A percentile compares a stretch with the other conserved stretches of the same genome.
These are phyloP conservation scores for Fonsecaea nubica DNA, from an alignment of 2,329 filamentous ascomycete species.

Conservation along the genomic window DNA sequence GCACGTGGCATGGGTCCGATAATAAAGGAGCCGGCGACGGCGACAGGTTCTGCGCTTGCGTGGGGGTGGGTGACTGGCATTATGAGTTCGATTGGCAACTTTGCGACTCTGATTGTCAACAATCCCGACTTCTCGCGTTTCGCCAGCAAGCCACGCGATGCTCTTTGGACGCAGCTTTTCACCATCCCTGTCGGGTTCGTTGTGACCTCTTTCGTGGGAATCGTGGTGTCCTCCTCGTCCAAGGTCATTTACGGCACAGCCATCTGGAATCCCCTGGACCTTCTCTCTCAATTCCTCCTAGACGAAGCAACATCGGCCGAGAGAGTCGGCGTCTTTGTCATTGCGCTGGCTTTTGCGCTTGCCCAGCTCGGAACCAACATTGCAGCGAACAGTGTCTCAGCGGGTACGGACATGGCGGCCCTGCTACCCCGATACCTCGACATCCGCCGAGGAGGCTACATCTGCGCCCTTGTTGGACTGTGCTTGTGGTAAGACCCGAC, in stretches of 20 bases:
- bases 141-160: slow-evolving; percentile 45
- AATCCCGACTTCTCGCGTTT: slow-evolving; percentile 73
- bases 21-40: slow-evolving; percentile 68
- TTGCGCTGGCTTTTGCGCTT: slow-evolving; percentile 53
- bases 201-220: slow-evolving; percentile 45
- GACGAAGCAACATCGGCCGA: slow-evolving; percentile 45
- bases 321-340: slow-evolving; percentile 57
- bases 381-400: slow-evolving; percentile 58
- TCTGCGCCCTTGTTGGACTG: slow-evolving; percentile 53
- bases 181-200: slow-evolving; percentile 38
- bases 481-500: slow-evolving; percentile 43
- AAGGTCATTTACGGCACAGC: slow-evolving; percentile 47
- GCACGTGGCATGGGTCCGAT: slow-evolving; percentile 86
- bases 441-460: slow-evolving; percentile 61
- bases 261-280: slow-evolving; percentile 54
- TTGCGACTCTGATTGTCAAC: slow-evolving; percentile 81
- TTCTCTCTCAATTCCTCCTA: slow-evolving; percentile 49
- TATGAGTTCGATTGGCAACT: slow-evolving; percentile 90
- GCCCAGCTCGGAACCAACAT: slow-evolving; percentile 56
- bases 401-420: slow-evolving; percentile 63
- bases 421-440: slow-evolving; percentile 62
- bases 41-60: slow-evolving; percentile 71
- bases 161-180: slow-evolving; percentile 39
- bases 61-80: slow-evolving; percentile 86
- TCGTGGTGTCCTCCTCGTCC: slow-evolving; percentile 46